Evolutionary conservation across 2,329 filamentous ascomycete species (phyloP), one percentile per base, ranked within the genome.

Genomic region (Penicillium sp.): DNA sequence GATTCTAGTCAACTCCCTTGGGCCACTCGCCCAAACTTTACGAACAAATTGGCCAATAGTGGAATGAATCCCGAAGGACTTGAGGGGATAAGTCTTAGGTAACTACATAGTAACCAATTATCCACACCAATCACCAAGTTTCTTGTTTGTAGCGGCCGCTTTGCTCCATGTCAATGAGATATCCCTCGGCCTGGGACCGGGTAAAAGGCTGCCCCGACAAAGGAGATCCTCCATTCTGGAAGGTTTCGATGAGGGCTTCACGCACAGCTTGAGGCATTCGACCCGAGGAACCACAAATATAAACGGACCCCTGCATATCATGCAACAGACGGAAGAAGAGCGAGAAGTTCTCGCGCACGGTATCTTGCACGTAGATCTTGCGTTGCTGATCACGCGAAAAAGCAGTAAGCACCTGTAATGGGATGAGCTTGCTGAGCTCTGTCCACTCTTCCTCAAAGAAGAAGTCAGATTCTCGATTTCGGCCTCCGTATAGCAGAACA

Each of bases 391-490:
- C 88, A 37, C 89, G 75, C 3, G 88, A 91, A 68, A 91, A 91
- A 0, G 88, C 88, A 0, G 84, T 81, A 49, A 82, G 75, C 2
- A 89, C 79, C 7, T 78, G 73, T 6, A 89, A 71, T 1, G 76
- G 72, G 1, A 80, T 71, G 1, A 71, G 55, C 1, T 69, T 60
- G 7, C 71, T 61, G 6, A 86, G 61, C 0, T 67, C 38, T 1
- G 76, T 66, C 91, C 91, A 97, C 59, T 97, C 92, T 0, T 86
- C 73, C 5, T 79, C 73, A 70, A 94, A 99, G 75, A 91, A 92
- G 74, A 84, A 97, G 70, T 99, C 94, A 0, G 87, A 83, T 0
- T 77, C 66, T 11, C 79, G 75, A 65, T 90, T 95, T 31, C 94
- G 86, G 61, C 89, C 91, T 11, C 94, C 94, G 62, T 91, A 97